These are phyloP conservation scores for Serendipita vermifera DNA, from an alignment of 768 basidiomycete genomes.

Conservation along the genomic window DNA sequence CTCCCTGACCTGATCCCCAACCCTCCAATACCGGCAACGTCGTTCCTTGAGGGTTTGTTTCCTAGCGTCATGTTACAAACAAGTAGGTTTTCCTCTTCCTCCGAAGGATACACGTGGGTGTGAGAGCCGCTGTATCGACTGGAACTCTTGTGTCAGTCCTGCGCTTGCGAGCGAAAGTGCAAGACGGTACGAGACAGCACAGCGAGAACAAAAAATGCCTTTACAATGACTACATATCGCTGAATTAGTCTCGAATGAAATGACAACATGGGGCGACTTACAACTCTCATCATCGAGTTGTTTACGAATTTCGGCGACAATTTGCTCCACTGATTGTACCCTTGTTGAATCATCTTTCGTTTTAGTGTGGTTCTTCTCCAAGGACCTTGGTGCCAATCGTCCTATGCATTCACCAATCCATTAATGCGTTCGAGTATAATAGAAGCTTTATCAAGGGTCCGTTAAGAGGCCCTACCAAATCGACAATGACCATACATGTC, in stretches of 20 bases:
- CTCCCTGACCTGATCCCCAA: conserved; percentile 94
- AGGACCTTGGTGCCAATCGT: conserved; percentile 76
- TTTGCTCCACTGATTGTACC: conserved; percentile 96
- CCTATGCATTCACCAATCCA: too few species aligned
- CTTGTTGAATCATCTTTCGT: conserved; percentile 99
- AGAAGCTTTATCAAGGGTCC: too few species aligned
- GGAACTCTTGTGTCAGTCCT: conserved; percentile 91
- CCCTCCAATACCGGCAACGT: conserved; percentile 97
- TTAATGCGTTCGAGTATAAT: too few species aligned
- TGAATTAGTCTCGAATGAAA: not conserved
- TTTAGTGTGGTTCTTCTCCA: conserved; percentile 83
- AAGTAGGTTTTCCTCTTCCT: conserved; percentile 93
- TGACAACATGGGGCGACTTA: conserved; percentile 34
- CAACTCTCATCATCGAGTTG: conserved; percentile 96
- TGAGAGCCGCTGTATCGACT: conserved; percentile 97
- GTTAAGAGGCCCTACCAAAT: too few species aligned
- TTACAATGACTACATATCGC: conserved; percentile 67
- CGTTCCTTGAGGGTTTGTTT: conserved; percentile 87
- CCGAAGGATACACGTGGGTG: conserved; percentile 96
- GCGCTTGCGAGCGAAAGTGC: conserved; percentile 84
- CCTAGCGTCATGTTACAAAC: conserved; percentile 99
- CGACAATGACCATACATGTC: too few species aligned
- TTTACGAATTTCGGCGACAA: conserved; percentile 98
- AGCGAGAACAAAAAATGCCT: conserved; percentile 94
- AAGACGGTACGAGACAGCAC: conserved; percentile 94